Base-by-base conservation (phyloP, 164 flowering plant genomes). In the Santalum album region DNA sequence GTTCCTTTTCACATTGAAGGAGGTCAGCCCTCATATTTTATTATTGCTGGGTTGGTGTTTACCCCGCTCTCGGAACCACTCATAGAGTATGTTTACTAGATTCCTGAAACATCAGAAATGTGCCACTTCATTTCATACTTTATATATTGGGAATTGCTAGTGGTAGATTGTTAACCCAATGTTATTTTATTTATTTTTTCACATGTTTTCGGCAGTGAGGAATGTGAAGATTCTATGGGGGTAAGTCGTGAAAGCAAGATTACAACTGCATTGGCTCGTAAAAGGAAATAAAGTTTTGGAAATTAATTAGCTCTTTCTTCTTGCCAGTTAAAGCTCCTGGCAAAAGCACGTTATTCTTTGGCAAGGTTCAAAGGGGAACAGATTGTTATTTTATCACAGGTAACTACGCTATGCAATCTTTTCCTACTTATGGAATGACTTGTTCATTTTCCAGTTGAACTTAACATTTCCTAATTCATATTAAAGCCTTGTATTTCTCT, bases 61-160 rank as follows among this genome's bases (percentile, higher is more conserved):
- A 92, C 99, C 34, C 94, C 94, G 9, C 91, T 92, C 29, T 89
- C 96, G n/a, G 99, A 89, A 62, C 96, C 96, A 43, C 79, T 92
- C n/a, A 89, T 92, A 60, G 94, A 75, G 98, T 92, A 80, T 61
- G 88, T 59, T 55, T 11, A 6, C 7, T 44, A 23, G 35, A 20
- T 15, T 39, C 1, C 12, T 45, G 47, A 4, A 38, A 32, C 12
- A 27, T 21, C 10, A 18, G 16, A 38, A 24, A 43, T 20, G 17
- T 54, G 15, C 9, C 42, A 15, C 51, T 46, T 52, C 25, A 1
- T 36, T 22, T 16, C 40, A 54, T 1, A 20, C 25, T 47, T 50
- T 2, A 6, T 4, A 18, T 42, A 6, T 42, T 4, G 21, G n/a
- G n/a, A 2, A 42, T 42, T 17, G 6, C 45, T 42, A 17, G 17